phyloP scores from a whole-genome alignment of 805 yeast genomes.

The Naumovozyma dairenensis region DNA sequence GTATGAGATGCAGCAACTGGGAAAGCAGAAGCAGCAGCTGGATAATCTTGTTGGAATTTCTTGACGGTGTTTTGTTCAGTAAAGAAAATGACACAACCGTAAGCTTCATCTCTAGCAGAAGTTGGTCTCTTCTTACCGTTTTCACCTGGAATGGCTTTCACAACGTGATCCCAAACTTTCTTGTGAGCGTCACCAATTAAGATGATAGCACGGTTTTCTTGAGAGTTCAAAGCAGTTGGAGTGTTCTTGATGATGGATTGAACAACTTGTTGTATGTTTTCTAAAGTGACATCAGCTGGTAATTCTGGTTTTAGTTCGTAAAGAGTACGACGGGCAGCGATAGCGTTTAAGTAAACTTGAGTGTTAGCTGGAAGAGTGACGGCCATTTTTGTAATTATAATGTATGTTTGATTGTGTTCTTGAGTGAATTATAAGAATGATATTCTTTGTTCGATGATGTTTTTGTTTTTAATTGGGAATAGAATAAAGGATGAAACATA shows the following conservation, averaged over 20 bases:
- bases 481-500: too few species aligned
- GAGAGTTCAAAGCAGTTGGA: slow-evolving; percentile 44
- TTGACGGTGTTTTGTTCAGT: slow-evolving; percentile 35
- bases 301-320: slow-evolving; percentile 37
- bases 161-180: slow-evolving; percentile 37
- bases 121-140: slow-evolving; percentile 34
- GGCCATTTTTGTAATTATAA: background rate
- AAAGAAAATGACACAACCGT: slow-evolving; percentile 41
- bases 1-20: slow-evolving; percentile 39
- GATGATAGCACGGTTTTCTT: slow-evolving; percentile 39
- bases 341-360: slow-evolving; percentile 23
- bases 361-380: too few species aligned
- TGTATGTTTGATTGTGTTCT: too few species aligned
- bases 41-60: slow-evolving; percentile 34
- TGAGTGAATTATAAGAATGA: background rate
- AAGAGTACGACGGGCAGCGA: slow-evolving; percentile 37
- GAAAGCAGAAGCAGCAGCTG: slow-evolving; percentile 35
- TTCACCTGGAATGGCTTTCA: slow-evolving; percentile 30
- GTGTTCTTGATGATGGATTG: slow-evolving; percentile 36
- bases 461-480: too few species aligned
- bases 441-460: too few species aligned
- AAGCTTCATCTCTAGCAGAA: slow-evolving; percentile 36
- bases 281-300: slow-evolving; percentile 33
- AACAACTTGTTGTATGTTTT: slow-evolving; percentile 33
- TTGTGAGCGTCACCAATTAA: slow-evolving; percentile 38